Conservation (phyloP, 169 alveolate species). For the Plasmodium yoelii region DNA sequence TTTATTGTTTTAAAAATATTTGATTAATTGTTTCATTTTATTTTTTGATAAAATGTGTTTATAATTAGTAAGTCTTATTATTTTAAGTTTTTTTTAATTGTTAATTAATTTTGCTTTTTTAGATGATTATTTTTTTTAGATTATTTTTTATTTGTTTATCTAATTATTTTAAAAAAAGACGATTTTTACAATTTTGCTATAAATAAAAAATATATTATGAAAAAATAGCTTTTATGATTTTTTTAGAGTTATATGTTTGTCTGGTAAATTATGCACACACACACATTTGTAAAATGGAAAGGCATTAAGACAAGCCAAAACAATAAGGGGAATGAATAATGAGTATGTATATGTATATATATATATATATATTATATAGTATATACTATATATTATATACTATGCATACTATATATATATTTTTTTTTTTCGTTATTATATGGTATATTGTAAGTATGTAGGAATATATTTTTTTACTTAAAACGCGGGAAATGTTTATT, state of each 20-base stretch:
- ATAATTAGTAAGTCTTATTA: too few species aligned
- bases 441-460: too few species aligned
- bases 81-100: constrained; percentile 1
- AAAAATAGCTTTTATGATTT: background rate
- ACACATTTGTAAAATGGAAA: background rate
- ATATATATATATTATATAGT: too few species aligned
- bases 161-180: constrained; percentile 2
- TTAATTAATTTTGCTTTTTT: constrained; percentile 31
- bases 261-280: background rate
- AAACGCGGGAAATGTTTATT: too few species aligned
- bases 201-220: constrained; percentile 1
- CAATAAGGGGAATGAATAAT: background rate
- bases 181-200: background rate
- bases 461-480: too few species aligned
- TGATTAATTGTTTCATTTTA: too few species aligned
- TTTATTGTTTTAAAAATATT: too few species aligned
- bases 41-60: too few species aligned
- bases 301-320: background rate
- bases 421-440: too few species aligned
- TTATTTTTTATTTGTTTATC: constrained; percentile 6
- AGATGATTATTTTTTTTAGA: background rate
- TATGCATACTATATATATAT: too few species aligned
- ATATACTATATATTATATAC: too few species aligned
- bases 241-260: background rate
- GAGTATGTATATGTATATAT: too few species aligned